These are phyloP conservation scores for Geotrichum siamense DNA, from an alignment of 1,139 yeast species.

Conservation along the genomic window DNA sequence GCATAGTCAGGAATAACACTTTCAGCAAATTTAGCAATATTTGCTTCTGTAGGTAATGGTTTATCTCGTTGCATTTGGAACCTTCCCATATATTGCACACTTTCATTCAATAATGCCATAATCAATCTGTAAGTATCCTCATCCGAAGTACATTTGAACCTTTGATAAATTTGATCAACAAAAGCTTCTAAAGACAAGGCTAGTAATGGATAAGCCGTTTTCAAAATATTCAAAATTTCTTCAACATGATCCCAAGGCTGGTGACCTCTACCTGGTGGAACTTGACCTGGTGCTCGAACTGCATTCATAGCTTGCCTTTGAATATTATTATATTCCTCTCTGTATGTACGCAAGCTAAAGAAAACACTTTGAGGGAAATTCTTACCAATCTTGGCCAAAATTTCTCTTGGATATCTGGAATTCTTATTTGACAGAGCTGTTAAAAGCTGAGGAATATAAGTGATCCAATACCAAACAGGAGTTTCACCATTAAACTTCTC, in stretches of 20 bases:
- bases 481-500: constrained; percentile 92
- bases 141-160: constrained; percentile 91
- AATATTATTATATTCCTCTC: constrained; percentile 84
- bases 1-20: constrained; percentile 87
- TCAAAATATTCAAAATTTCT: constrained; percentile 88
- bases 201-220: constrained; percentile 90
- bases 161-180: constrained; percentile 89
- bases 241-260: constrained; percentile 96
- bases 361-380: constrained; percentile 96
- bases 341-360: constrained; percentile 89
- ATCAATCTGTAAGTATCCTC: constrained; percentile 94
- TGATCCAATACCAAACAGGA: constrained; percentile 99
- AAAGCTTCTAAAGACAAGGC: constrained; percentile 90
- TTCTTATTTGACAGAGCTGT: constrained; percentile 87
- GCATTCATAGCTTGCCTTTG: constrained; percentile 69
- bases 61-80: constrained; percentile 77
- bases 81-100: constrained; percentile 76
- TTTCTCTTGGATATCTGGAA: constrained; percentile 79
- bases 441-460: constrained; percentile 88
- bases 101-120: constrained; percentile 87
- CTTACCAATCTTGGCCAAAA: constrained; percentile 86
- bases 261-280: constrained; percentile 28
- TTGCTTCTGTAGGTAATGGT: constrained; percentile 89
- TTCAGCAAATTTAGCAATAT: constrained; percentile 84
- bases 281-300: constrained; percentile 17